Evolutionary conservation across 768 basidiomycete species (phyloP), one percentile per base, ranked within the genome.

Genomic region (Cubamyces sp.): DNA sequence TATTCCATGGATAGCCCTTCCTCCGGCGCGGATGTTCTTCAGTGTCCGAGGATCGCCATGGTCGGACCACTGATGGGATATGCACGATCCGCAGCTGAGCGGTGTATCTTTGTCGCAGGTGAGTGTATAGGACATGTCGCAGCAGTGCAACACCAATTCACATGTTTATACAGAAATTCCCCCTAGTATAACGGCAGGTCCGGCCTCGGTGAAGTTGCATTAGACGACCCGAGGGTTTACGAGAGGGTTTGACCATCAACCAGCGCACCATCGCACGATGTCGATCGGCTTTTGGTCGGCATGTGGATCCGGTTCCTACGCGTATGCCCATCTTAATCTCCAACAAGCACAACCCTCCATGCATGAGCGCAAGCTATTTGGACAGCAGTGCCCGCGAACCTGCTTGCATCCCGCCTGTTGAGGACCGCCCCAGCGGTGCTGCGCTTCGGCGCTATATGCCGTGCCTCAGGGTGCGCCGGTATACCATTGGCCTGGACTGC

Each of bases 131-230:
- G 11, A 7, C 11, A 9, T 34, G 6, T 11, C 34, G 9, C 11
- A 34, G 34, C 34, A 7, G 34, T 34, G 34, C 34, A 11, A 1
- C 5, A 34, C 34, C 9, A 11, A 11, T 34, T 34, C 34, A 34
- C 34, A 34, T 34, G 34, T 34, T 1, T 11, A 9, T 9, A 1
- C 34, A 34, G 34, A 5, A 5, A 11, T 34, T 34, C 6, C 54
- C 54, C 43, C 43, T 30, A 47, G 43, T 56, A 45, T 37, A 21
- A 21, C 28, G 43, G 54, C 43, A 37, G 30, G 46, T 56, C 45
- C 43, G 43, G 54, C 54, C 43, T 46, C 54, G 18, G n/a, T 46
- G n/a, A 21, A 16, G 54, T 56, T 28, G 43, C 26, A 19, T 46
- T 45, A 43, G 21, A 28, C 8, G 30, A 34, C 54, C 25, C 47